These are phyloP conservation scores for Allium cepa DNA, from an alignment of 106 monocot genomes.

Conservation along the genomic window DNA sequence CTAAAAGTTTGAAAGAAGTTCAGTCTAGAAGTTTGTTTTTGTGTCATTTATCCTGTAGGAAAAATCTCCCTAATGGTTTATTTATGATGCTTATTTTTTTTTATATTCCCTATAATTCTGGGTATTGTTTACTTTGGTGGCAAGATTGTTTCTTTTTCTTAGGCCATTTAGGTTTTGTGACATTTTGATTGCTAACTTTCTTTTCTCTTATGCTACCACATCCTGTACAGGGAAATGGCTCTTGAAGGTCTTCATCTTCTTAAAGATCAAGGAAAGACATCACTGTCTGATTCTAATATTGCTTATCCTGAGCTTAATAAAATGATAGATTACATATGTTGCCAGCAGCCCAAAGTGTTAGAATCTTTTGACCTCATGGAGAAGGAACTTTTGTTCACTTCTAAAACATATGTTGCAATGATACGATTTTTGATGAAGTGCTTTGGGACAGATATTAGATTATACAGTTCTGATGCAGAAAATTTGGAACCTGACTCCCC, in stretches of 20 bases:
- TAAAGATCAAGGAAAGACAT: slow-evolving; percentile 38
- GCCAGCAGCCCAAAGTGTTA: slow-evolving; percentile 59
- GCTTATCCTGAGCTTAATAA: slow-evolving; percentile 55
- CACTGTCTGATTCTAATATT: slow-evolving; percentile 13
- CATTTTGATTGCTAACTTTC: neutral
- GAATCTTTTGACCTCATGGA: slow-evolving; percentile 36
- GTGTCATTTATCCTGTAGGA: no score
- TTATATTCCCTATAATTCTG: neutral
- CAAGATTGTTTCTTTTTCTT: neutral
- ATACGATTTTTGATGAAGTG: slow-evolving; percentile 89
- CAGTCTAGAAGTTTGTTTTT: no score
- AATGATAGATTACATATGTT: slow-evolving; percentile 70
- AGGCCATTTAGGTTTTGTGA: no score
- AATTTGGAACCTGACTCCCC: slow-evolving; percentile 19
- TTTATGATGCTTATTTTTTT: neutral
- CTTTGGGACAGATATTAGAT: slow-evolving; percentile 44
- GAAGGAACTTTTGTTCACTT: slow-evolving; percentile 61
- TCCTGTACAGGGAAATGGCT: slow-evolving; percentile 79
- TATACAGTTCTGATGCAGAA: slow-evolving; percentile 13
- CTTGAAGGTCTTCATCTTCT: slow-evolving; percentile 65
- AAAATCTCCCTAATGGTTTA: no score
- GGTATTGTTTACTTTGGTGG: neutral
- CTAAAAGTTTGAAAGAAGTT: no score
- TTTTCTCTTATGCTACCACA: neutral
- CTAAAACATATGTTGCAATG: slow-evolving; percentile 83